These are phyloP conservation scores for Yarrowia divulgata DNA, from an alignment of 805 yeast species.

Conservation along the genomic window DNA sequence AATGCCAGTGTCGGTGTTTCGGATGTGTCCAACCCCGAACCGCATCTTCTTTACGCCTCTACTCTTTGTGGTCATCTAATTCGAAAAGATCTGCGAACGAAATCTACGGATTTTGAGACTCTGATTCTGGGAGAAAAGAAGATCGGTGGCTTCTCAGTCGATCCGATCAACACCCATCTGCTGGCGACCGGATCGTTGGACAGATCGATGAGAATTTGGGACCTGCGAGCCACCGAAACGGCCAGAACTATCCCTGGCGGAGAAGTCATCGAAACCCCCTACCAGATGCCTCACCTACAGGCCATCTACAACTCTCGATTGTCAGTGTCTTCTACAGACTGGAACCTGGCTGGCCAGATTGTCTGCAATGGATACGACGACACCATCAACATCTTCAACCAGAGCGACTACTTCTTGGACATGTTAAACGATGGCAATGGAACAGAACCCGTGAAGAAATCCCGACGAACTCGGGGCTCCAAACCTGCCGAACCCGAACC, in stretches of 20 bases:
- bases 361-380: conserved; percentile 96
- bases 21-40: conserved; percentile 68
- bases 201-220: conserved; percentile 86
- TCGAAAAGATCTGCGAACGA: conserved; percentile 70
- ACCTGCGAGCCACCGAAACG: conserved; percentile 61
- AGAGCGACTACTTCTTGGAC: conserved; percentile 35
- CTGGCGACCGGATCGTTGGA: conserved; percentile 91
- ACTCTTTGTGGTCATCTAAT: conserved; percentile 84
- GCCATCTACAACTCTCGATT: conserved; percentile 76
- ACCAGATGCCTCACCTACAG: conserved; percentile 54
- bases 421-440: conserved; percentile 50
- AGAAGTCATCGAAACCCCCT: conserved; percentile 34
- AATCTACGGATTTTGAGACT: conserved; percentile 50
- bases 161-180: conserved; percentile 69
- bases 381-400: conserved; percentile 73
- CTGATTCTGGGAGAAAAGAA: conserved; percentile 83
- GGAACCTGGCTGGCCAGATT: conserved; percentile 70
- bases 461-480: not conserved
- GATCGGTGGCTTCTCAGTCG: conserved; percentile 85
- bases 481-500: not conserved
- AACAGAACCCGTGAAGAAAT: conserved; percentile 40
- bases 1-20: conserved; percentile 66
- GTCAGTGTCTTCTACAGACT: conserved; percentile 84
- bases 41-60: conserved; percentile 69
- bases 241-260: conserved; percentile 41